Conservation (phyloP, 495 filamentous ascomycete species). For the Penicillium robsamsonii region DNA sequence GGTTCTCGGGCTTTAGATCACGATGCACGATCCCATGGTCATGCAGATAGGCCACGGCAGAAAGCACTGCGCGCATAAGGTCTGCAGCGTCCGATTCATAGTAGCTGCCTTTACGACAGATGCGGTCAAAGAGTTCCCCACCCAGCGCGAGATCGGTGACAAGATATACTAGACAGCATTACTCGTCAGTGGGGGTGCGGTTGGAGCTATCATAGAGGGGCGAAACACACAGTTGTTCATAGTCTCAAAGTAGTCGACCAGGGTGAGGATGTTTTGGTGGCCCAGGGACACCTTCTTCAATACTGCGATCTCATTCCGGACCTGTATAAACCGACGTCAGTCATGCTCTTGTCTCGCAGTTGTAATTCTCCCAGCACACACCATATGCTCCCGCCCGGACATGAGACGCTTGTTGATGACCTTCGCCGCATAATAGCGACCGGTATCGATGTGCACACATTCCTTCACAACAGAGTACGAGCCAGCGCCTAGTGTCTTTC, state of each 20-base stretch:
- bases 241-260: constrained; percentile 99
- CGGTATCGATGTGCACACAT: constrained; percentile 97
- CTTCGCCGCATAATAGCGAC: constrained; percentile 97
- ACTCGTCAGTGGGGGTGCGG: constrained; percentile 2
- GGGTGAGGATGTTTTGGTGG: constrained; percentile 93
- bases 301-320: constrained; percentile 96
- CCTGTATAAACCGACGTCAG: constrained; percentile 47
- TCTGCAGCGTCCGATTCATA: constrained; percentile 97
- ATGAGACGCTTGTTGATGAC: constrained; percentile 99
- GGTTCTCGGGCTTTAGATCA: constrained; percentile 60
- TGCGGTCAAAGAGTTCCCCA: constrained; percentile 96
- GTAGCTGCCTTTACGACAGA: constrained; percentile 96
- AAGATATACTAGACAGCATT: constrained; percentile 66
- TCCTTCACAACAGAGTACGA: constrained; percentile 99
- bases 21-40: constrained; percentile 98
- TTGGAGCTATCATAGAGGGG: background rate
- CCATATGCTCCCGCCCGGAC: constrained; percentile 98
- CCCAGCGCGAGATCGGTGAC: constrained; percentile 96
- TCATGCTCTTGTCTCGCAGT: constrained; percentile 2
- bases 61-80: constrained; percentile 89
- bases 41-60: constrained; percentile 96
- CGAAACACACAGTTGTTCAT: constrained; percentile 82
- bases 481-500: constrained; percentile 93
- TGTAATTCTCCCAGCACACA: constrained; percentile 33
- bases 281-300: constrained; percentile 96